Evolutionary conservation across 2,329 filamentous ascomycete species (phyloP), one percentile per base, ranked within the genome.

Genomic region (Madurella fahalii): DNA sequence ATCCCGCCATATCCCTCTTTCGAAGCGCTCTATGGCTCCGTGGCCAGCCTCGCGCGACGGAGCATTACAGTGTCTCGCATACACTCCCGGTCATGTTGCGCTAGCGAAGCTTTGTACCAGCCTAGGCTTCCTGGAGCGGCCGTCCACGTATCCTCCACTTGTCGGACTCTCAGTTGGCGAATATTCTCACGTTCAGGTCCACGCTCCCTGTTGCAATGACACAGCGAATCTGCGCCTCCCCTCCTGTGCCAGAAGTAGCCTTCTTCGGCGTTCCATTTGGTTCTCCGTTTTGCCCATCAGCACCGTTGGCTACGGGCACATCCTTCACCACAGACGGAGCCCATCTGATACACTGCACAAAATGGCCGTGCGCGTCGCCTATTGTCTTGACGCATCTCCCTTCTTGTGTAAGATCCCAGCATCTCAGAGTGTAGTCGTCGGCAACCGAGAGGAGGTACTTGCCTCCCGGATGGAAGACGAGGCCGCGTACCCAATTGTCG

Each of bases 351-450:
- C 89, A 93, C 57, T 83, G 91, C 47, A 96, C 83, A 65, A 97
- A 96, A 67, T 91, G 90, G 4, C 81, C 84, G 67, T 95, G 91
- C 0, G 84, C 85, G 59, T 90, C 89, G 39, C 80, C 78, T 15
- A 97, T 74, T 0, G 84, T 85, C 71, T 93, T 93, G 62, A 96
- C 90, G 64, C 90, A 93, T 66, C 91, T 92, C 41, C 89, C 90
- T 69, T 95, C 91, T 68, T 97, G 93, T 25, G 82, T 81, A 25
- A 97, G 75, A 73, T 97, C 93, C 93, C 93, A 97, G 75, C 92
- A 96, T 52, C 92, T 81, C 56, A 97, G 78, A 4, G 90, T 92
- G 74, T 94, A 95, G 74, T 97, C 93, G 68, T 97, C 93, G 15
- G 87, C 82, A 17, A 88, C 89, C 7, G 87, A 92, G 5, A 97